phyloP scores from a whole-genome alignment of 805 yeast species.

The Zygosaccharomyces rouxii region DNA sequence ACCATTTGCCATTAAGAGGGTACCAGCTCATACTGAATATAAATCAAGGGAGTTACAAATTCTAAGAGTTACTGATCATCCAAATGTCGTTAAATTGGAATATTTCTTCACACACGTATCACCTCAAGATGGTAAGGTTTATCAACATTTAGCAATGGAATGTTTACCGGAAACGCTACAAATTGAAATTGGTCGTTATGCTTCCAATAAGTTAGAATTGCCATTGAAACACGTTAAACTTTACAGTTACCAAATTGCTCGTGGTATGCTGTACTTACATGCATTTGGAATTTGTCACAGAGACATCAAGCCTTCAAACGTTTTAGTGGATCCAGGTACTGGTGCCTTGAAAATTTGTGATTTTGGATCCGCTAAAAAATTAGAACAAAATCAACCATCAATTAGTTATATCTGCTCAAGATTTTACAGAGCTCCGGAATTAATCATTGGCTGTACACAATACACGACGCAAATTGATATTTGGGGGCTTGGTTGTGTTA shows the following conservation, averaged over 20 bases:
- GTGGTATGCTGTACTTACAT: slow-evolving; percentile 80
- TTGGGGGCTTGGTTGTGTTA: slow-evolving; percentile 97
- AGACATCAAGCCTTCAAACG: slow-evolving; percentile 80
- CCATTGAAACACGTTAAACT: slow-evolving; percentile 73
- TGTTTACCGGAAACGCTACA: slow-evolving; percentile 79
- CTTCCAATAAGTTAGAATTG: slow-evolving; percentile 53
- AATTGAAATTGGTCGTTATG: slow-evolving; percentile 65
- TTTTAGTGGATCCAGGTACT: slow-evolving; percentile 65
- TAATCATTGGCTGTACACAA: slow-evolving; percentile 82
- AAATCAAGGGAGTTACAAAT: slow-evolving; percentile 78
- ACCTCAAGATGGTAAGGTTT: slow-evolving; percentile 57
- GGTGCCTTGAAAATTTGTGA: slow-evolving; percentile 74
- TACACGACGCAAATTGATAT: slow-evolving; percentile 91
- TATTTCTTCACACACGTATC: slow-evolving; percentile 68
- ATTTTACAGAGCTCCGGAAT: slow-evolving; percentile 88
- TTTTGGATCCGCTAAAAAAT: slow-evolving; percentile 78
- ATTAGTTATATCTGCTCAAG: slow-evolving; percentile 95
- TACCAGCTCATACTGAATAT: slow-evolving; percentile 83
- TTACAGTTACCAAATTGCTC: slow-evolving; percentile 72
- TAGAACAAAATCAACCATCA: slow-evolving; percentile 77
- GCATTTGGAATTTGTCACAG: slow-evolving; percentile 78
- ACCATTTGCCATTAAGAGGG: slow-evolving; percentile 79
- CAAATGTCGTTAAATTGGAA: slow-evolving; percentile 67
- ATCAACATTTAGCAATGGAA: slow-evolving; percentile 83
- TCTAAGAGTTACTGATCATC: slow-evolving; percentile 69